These are phyloP conservation scores for Fusarium tanahbumbuense DNA, from an alignment of 2,329 filamentous ascomycete genomes.

Conservation along the genomic window DNA sequence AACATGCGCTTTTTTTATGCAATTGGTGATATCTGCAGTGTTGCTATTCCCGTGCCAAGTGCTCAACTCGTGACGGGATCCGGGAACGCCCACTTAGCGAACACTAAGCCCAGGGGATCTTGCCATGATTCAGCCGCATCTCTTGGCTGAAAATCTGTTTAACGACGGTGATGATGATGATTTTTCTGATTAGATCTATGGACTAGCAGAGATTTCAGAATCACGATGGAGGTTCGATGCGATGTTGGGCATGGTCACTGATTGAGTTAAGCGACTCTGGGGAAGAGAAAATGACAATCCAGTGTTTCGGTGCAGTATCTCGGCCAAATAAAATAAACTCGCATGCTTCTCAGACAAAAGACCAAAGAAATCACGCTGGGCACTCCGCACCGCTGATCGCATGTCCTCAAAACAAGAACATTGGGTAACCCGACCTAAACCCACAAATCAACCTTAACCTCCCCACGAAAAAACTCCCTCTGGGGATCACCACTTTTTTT, in stretches of 20 bases:
- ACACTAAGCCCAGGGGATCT: constrained; percentile 2
- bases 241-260: not conserved
- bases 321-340: not conserved
- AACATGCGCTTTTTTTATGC: not conserved
- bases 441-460: constrained; percentile 31
- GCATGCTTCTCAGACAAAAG: not conserved
- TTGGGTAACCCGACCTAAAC: not conserved
- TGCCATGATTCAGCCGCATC: constrained; percentile 30
- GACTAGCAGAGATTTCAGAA: not conserved
- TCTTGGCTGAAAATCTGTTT: constrained; percentile 18
- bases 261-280: not conserved
- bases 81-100: not conserved
- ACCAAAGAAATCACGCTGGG: not conserved
- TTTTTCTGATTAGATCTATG: not conserved
- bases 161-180: not conserved
- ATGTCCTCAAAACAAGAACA: not conserved
- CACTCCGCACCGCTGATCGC: not conserved
- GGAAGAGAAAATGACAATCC: not conserved
- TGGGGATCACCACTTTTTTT: constrained; percentile 14
- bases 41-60: constrained; percentile 26
- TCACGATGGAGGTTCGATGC: not conserved
- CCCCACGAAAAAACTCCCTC: not conserved
- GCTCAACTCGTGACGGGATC: not conserved
- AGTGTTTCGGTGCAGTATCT: not conserved
- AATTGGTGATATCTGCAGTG: not conserved